Percentiles rank a stretch among this genome's conserved stretches.
phyloP scores from a whole-genome alignment of 768 basidiomycete genomes.

The Leucocoprinus sp. region DNA sequence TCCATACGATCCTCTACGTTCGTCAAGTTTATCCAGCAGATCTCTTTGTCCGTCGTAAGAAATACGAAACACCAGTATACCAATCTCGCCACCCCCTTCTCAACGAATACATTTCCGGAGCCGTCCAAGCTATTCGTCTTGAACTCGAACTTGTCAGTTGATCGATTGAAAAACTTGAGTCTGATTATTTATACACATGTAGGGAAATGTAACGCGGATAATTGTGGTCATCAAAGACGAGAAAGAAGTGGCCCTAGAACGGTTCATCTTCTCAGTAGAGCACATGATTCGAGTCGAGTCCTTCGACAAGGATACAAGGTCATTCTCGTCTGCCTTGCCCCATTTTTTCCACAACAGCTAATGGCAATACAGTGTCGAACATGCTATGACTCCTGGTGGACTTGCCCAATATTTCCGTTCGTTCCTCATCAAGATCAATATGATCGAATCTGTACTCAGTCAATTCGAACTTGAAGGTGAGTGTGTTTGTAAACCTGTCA shows the following conservation, averaged over 20 bases:
- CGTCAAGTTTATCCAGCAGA: constrained; percentile 87
- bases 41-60: constrained; percentile 79
- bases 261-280: constrained; percentile 83
- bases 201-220: constrained; percentile 78
- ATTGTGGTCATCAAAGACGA: constrained; percentile 80
- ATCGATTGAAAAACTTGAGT: background rate
- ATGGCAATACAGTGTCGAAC: constrained; percentile 45
- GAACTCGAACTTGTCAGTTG: constrained; percentile 60
- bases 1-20: constrained; percentile 87
- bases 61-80: constrained; percentile 86
- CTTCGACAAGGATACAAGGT: constrained; percentile 68
- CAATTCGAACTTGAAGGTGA: constrained; percentile 51
- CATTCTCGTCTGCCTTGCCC: constrained; percentile 9
- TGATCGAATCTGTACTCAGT: constrained; percentile 67
- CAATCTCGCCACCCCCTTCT: constrained; percentile 89
- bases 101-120: constrained; percentile 84
- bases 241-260: constrained; percentile 75
- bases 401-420: constrained; percentile 76
- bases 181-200: background rate
- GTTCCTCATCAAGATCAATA: constrained; percentile 72
- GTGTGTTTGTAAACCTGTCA: constrained; percentile 4
- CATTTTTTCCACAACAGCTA: background rate
- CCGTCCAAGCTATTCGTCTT: constrained; percentile 72
- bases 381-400: constrained; percentile 54
- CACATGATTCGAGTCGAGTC: constrained; percentile 68